Conservation (phyloP, 495 filamentous ascomycete species). For the Penicillium canescens region DNA sequence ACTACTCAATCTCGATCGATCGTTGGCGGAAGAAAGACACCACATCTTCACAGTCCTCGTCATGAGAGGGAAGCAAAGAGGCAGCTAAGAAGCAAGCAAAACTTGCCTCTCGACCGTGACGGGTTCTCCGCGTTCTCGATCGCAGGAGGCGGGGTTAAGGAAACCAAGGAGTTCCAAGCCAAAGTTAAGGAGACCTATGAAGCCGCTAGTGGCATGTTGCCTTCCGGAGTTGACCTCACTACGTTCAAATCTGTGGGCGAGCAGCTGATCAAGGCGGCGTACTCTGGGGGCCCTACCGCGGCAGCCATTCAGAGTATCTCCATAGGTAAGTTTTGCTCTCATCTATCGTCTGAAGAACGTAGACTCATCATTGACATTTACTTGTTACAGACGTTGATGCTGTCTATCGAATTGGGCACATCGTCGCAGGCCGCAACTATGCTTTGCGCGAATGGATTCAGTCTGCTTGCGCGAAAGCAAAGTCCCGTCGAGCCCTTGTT, state of each 20-base stretch:
- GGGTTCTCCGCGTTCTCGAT: background rate
- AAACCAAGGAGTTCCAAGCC: background rate
- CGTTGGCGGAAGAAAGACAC: background rate
- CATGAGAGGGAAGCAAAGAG: background rate
- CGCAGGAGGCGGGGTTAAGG: background rate
- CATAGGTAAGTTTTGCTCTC: constrained; percentile 19
- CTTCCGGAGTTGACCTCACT: constrained; percentile 9
- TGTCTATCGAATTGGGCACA: constrained; percentile 26
- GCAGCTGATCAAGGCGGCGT: constrained; percentile 17
- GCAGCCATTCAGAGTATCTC: constrained; percentile 22
- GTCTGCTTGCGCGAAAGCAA: constrained; percentile 26
- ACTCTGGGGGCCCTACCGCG: constrained; percentile 7
- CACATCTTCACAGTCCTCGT: background rate
- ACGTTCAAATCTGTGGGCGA: constrained; percentile 20
- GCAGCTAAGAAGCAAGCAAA: background rate
- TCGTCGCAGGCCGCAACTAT: background rate
- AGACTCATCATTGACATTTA: background rate
- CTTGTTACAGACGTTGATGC: constrained; percentile 26
- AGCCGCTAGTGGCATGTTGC: constrained; percentile 3
- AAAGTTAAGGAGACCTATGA: background rate
- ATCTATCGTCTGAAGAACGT: background rate
- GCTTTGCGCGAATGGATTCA: constrained; percentile 24
- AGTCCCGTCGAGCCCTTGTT: constrained; percentile 9
- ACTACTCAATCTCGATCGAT: constrained; percentile 5
- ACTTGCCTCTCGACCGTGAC: background rate